phyloP scores from a whole-genome alignment of 2,329 filamentous ascomycete genomes.

The Podosphaera xanthii region DNA sequence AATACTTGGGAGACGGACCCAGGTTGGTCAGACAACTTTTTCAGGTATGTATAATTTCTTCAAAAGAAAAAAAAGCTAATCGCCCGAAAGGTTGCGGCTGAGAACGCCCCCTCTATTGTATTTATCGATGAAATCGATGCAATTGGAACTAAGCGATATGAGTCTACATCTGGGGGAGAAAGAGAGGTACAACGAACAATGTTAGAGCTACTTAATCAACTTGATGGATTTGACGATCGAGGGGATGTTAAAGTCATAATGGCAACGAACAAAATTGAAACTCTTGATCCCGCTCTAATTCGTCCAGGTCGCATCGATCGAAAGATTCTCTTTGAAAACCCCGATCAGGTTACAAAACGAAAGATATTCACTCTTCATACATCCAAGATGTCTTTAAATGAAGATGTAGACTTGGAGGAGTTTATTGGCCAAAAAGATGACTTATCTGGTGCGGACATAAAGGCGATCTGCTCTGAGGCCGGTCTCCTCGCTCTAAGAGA shows the following conservation, averaged over 20 bases:
- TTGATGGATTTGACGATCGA: constrained; percentile 95
- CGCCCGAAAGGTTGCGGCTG: constrained; percentile 50
- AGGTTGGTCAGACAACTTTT: constrained; percentile 88
- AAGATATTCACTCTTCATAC: constrained; percentile 99
- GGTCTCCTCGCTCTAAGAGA: constrained; percentile 86
- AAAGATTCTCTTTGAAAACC: constrained; percentile 63
- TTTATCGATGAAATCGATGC: constrained; percentile 99
- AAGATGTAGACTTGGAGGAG: constrained; percentile 95
- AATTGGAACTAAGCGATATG: constrained; percentile 96
- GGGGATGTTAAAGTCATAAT: constrained; percentile 99
- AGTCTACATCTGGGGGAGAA: constrained; percentile 89
- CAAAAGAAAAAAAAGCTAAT: constrained; percentile 2
- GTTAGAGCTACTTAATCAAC: constrained; percentile 92
- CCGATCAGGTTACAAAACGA: constrained; percentile 67
- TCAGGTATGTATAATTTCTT: constrained; percentile 30
- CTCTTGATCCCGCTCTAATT: constrained; percentile 84
- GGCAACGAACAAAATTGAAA: constrained; percentile 99
- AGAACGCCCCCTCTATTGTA: constrained; percentile 89
- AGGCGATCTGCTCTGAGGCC: constrained; percentile 94
- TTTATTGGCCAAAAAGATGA: constrained; percentile 98
- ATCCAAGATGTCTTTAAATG: constrained; percentile 90
- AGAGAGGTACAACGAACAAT: constrained; percentile 96
- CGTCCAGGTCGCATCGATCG: constrained; percentile 93
- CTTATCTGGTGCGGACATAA: constrained; percentile 89
- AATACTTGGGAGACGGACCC: constrained; percentile 91